Evolutionary conservation across 192 early-diverging fungal genomes (phyloP), one percentile per base, ranked within the genome.

Genomic region (Entomortierella lignicola): DNA sequence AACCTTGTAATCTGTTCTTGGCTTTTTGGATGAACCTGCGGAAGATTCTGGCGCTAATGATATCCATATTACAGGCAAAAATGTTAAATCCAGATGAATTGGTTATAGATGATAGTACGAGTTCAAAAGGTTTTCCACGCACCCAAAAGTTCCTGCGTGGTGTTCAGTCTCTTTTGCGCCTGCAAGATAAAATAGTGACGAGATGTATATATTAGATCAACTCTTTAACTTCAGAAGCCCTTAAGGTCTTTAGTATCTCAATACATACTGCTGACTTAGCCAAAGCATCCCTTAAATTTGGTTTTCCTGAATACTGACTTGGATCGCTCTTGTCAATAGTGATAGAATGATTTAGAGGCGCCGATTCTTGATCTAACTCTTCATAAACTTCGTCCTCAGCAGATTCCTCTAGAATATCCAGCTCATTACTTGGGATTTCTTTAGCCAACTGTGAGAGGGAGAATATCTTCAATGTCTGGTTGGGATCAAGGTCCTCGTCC

Each of bases 401-500:
- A 4, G 64, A 66, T n/a, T 63, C 61, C 1, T 43, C 50, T 17
- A 18, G 43, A 0, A 3, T 18, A 26, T 25, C 0, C 7, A 21
- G 29, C 41, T 34, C 26, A 20, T 50, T 4, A 11, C 8, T 17
- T 12, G 23, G 18, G 18, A 3, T 58, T 20, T 12, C 2, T 4
- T 43, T 52, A 20, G 59, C n/a, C 8, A 47, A 26, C 15, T 79
- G 67, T 17, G 68, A 70, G 20, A 61, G 47, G 7, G 75, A 79
- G 50, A 79, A 79, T 63, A 79, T 65, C 34, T 58, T 54, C 30
- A 79, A 48, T 1, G 75, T 79, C 6, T 25, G 69, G 41, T 50
- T 79, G 53, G 75, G 75, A 50, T 79, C 75, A 53, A 79, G 41
- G 1, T 34, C 47, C 13, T 79, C 67, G 30, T 79, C 75, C 75